These are phyloP conservation scores for Pestalotiopsis sp. DNA, from an alignment of 2,329 filamentous ascomycete species.

Conservation along the genomic window DNA sequence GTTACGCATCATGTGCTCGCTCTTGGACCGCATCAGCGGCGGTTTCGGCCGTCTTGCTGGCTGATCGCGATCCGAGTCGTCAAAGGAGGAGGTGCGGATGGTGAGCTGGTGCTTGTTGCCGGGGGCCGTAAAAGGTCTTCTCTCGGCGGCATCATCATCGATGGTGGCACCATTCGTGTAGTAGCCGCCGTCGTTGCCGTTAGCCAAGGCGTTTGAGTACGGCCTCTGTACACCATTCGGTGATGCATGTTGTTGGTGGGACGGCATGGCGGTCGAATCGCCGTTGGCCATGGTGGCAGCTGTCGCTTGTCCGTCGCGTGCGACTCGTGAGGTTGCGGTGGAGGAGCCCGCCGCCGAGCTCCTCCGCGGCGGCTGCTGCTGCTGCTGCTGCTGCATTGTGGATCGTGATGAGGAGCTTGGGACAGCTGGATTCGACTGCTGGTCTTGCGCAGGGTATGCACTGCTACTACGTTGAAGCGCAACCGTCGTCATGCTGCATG, in stretches of 20 bases:
- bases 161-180: constrained; percentile 15
- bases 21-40: constrained; percentile 56
- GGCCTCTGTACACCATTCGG: constrained; percentile 1
- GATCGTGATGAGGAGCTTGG: constrained; percentile 17
- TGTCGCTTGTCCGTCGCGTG: constrained; percentile 8
- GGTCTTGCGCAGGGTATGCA: constrained; percentile 21
- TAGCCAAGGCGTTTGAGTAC: constrained; percentile 7
- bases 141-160: constrained; percentile 28
- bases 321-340: constrained; percentile 3
- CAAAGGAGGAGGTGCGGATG: constrained; percentile 24
- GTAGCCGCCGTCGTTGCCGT: background rate
- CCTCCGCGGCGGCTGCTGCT: background rate
- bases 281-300: constrained; percentile 12
- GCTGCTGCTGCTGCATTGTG: constrained; percentile 7
- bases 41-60: constrained; percentile 45
- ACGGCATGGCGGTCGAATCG: constrained; percentile 13
- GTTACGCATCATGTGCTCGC: constrained; percentile 47
- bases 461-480: constrained; percentile 21
- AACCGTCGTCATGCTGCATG: constrained; percentile 27
- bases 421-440: constrained; percentile 17
- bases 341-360: background rate
- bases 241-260: background rate
- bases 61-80: constrained; percentile 35
- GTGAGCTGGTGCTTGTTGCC: constrained; percentile 38
- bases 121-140: constrained; percentile 47